Base-by-base conservation (phyloP, 192 early-diverging fungal genomes). In the Backusella luteola region DNA sequence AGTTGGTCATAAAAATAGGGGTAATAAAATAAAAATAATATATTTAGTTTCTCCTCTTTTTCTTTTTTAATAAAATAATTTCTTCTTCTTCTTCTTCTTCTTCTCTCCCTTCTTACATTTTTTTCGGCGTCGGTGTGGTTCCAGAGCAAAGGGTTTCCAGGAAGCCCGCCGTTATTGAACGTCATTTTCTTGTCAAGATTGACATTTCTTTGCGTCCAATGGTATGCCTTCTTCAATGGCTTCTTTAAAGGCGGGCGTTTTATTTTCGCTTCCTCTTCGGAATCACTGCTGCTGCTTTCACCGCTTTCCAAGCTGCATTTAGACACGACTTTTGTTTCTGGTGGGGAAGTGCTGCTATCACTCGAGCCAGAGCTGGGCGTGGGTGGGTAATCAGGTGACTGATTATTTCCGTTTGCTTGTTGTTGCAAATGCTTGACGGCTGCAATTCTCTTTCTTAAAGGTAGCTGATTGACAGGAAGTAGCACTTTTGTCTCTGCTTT, bases 81-180 rank as follows among this genome's bases (percentile, higher is more conserved):
- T 56, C 21, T 56, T 53, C 1, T 56, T 56, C 9, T 56, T 49
- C 14, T 32, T 32, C 29, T 32, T 32, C 32, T 32, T 32, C 15
- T 14, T 49, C n/a, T 52, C n/a, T 52, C 15, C 56, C 23, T 59
- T 29, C 38, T 71, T 41, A 71, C 69, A 71, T 46, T 41, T 71
- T 46, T 71, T 49, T 71, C 44, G 17, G 70, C 23, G 15, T 49
- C 44, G 2, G 39, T 44, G 49, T 71, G 41, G 23, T 71, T 71
- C 44, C 39, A 71, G 21, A 71, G 42, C 15, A 71, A 34, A 71
- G 70, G 70, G 7, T 71, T 71, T 44, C 70, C 70, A 49, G 29
- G n/a, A 19, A 71, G 46, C 1, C 68, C 68, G 26, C 68, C 34
- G 21, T 38, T 69, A 23, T 69, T 69, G 29, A 63, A 63, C 1